phyloP scores from a whole-genome alignment of 1,284 basidiomycete genomes.

The Baeospora myosura region DNA sequence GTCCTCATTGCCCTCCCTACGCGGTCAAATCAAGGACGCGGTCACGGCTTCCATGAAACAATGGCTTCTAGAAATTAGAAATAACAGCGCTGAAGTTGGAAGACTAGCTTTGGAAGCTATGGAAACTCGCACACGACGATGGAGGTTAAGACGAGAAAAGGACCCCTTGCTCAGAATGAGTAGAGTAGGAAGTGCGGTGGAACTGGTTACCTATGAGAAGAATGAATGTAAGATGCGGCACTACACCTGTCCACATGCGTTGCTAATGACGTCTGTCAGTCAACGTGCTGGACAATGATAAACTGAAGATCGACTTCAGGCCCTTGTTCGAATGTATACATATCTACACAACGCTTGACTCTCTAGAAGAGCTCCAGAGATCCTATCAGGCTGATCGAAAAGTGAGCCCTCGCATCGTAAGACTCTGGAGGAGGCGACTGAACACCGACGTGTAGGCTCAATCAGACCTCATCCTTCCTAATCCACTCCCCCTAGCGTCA shows the following conservation, averaged over 20 bases:
- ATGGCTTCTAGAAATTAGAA: slow-evolving; percentile 94
- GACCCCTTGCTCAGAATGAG: slow-evolving; percentile 69
- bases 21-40: slow-evolving; percentile 83
- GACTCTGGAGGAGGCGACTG: slow-evolving; percentile 11
- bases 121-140: slow-evolving; percentile 78
- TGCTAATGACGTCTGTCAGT: slow-evolving; percentile 41
- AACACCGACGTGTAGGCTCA: slow-evolving; percentile 59
- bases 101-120: slow-evolving; percentile 86
- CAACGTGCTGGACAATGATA: slow-evolving; percentile 88
- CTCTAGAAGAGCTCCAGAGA: slow-evolving; percentile 80
- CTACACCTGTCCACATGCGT: slow-evolving; percentile 1
- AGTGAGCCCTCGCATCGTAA: slow-evolving; percentile 32
- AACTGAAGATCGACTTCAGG: slow-evolving; percentile 86
- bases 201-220: slow-evolving; percentile 90
- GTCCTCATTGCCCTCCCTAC: slow-evolving; percentile 85
- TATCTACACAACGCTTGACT: slow-evolving; percentile 89
- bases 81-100: slow-evolving; percentile 83
- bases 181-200: slow-evolving; percentile 90
- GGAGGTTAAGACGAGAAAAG: slow-evolving; percentile 77
- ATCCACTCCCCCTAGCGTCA: slow-evolving; percentile 49
- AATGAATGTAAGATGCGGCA: slow-evolving; percentile 70
- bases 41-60: slow-evolving; percentile 95
- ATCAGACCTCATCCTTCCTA: slow-evolving; percentile 90
- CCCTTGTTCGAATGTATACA: slow-evolving; percentile 97
- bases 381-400: slow-evolving; percentile 96